Evolutionary conservation across 179 eudicot genomes (phyloP).

Genomic region (Beta lomatogona): DNA sequence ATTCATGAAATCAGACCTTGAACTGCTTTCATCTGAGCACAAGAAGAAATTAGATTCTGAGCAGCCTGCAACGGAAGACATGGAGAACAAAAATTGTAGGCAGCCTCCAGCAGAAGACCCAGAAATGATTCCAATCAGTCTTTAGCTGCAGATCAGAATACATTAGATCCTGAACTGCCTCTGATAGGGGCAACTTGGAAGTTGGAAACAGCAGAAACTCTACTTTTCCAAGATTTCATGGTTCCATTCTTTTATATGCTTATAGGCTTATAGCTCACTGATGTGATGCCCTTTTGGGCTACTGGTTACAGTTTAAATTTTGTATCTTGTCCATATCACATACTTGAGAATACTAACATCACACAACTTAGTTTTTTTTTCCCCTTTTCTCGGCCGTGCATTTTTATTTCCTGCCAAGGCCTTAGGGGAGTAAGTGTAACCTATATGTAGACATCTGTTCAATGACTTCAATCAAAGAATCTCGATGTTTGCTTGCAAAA

Average conservation of each 20-base stretch:
- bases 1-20: not conserved
- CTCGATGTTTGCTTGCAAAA: not conserved
- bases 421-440: not conserved
- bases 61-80: not conserved
- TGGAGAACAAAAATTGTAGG: not conserved
- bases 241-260: too few species aligned
- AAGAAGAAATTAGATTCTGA: not conserved
- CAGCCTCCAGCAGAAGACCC: not conserved
- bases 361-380: not conserved
- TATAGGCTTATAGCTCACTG: not conserved
- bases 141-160: not conserved
- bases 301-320: constrained; percentile 3
- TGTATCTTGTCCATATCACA: constrained; percentile 11
- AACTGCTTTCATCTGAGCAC: not conserved
- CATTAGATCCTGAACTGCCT: not conserved
- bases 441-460: not conserved
- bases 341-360: not conserved
- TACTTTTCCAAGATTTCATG: not conserved
- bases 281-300: not conserved
- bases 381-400: not conserved
- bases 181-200: not conserved
- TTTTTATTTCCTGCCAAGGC: not conserved
- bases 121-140: not conserved
- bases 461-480: not conserved
- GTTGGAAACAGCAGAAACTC: not conserved